A percentile compares a stretch with the other conserved stretches of the same genome.
Conservation (phyloP, 1,284 basidiomycete species). For the Cerrena zonata region DNA sequence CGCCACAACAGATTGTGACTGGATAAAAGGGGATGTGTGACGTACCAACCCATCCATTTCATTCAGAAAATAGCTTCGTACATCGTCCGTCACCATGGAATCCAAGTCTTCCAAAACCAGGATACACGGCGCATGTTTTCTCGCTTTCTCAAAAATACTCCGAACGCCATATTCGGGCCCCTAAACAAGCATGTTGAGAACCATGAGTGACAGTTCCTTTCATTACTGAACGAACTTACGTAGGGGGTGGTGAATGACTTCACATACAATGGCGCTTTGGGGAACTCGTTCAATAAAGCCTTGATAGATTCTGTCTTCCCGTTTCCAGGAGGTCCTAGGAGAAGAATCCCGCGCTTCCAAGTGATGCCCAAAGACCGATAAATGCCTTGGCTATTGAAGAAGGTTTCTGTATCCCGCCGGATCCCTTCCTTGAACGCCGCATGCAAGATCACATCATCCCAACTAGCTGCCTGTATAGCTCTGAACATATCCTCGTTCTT, state of each 20-base stretch:
- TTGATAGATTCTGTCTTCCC: conserved; percentile 28
- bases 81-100: conserved; percentile 33
- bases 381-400: conserved; percentile 35
- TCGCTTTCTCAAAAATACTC: conserved; percentile 29
- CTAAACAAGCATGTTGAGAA: conserved; percentile 11
- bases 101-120: conserved; percentile 44
- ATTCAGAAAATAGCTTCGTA: conserved; percentile 42
- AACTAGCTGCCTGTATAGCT: conserved; percentile 32
- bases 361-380: conserved; percentile 37
- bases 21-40: neutral
- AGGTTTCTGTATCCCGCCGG: conserved; percentile 34
- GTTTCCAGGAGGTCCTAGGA: conserved; percentile 29
- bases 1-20: neutral
- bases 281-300: conserved; percentile 20
- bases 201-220: too few species aligned
- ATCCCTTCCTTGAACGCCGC: conserved; percentile 32
- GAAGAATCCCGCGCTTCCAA: conserved; percentile 35
- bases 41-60: conserved; percentile 37
- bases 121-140: conserved; percentile 35
- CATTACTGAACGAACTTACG: too few species aligned
- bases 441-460: conserved; percentile 37
- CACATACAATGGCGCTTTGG: conserved; percentile 35
- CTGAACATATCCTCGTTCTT: conserved; percentile 33
- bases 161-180: conserved; percentile 29
- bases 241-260: conserved; percentile 29